A percentile compares a stretch with the other conserved stretches of the same genome.
These are phyloP conservation scores for Pseudotsuga menziesii DNA, from an alignment of 75 land plant genomes.

Conservation along the genomic window DNA sequence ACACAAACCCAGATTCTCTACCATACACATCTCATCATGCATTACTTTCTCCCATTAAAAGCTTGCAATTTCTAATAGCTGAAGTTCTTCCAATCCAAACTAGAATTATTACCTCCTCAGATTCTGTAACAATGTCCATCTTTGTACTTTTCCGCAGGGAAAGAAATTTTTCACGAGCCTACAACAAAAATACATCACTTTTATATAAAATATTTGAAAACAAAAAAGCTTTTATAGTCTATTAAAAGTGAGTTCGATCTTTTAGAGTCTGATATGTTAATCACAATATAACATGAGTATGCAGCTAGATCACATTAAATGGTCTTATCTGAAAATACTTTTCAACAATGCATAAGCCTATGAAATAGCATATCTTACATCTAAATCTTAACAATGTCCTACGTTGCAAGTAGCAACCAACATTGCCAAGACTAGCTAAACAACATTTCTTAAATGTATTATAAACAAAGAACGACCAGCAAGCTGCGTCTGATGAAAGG, in stretches of 20 bases:
- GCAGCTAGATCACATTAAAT: neutral
- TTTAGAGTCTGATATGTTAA: neutral
- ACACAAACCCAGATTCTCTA: neutral
- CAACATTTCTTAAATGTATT: neutral
- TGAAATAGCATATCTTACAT: neutral
- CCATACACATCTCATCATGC: neutral
- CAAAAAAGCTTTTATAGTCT: neutral
- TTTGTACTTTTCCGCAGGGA: conserved; percentile 84
- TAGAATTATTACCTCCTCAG: conserved; percentile 75
- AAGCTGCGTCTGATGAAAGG: neutral
- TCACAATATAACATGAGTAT: neutral
- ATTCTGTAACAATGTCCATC: conserved; percentile 59
- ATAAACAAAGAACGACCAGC: neutral
- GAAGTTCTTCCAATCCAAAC: neutral
- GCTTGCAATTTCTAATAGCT: neutral
- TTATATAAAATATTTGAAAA: neutral
- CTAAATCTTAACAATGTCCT: neutral
- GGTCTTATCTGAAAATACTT: neutral
- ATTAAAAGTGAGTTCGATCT: neutral
- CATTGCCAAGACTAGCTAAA: neutral
- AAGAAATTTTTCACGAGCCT: conserved; percentile 93
- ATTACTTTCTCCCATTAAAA: neutral
- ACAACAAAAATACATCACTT: conserved; percentile 9
- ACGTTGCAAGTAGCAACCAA: neutral
- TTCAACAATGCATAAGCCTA: conserved; percentile 1